Evolutionary conservation across 1,284 basidiomycete species (phyloP).

Genomic region (Fomitopsis palustris): DNA sequence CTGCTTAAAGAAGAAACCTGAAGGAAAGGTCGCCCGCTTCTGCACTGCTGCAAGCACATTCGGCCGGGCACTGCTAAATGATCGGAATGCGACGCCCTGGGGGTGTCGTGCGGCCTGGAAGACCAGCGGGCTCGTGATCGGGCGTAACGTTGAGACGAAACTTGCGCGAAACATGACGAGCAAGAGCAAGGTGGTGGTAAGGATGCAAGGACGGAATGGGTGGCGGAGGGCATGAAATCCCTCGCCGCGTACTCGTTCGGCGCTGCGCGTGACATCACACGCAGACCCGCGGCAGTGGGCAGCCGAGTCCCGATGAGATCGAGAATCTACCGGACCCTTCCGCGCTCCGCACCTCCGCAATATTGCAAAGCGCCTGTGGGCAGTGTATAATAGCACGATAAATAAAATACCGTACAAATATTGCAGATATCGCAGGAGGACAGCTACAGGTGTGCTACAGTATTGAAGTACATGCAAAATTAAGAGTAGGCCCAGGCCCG

Average conservation of each 20-base stretch:
- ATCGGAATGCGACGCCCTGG: constrained; percentile 18
- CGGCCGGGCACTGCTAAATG: constrained; percentile 30
- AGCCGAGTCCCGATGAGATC: not conserved
- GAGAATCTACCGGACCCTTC: not conserved
- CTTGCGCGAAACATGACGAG: constrained; percentile 32
- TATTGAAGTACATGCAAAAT: not conserved
- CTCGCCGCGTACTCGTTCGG: constrained; percentile 4
- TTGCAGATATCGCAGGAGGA: not conserved
- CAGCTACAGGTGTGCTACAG: not conserved
- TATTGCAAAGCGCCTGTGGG: too few species aligned
- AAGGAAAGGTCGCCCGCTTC: constrained; percentile 21
- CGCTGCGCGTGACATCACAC: constrained; percentile 5
- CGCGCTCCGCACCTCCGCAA: not conserved
- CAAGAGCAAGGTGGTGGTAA: not conserved
- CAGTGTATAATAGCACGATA: not conserved
- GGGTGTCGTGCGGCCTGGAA: constrained; percentile 14
- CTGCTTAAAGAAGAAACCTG: constrained; percentile 19
- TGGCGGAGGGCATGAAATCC: not conserved
- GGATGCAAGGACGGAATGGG: not conserved
- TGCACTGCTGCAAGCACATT: constrained; percentile 25
- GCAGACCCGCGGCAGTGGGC: not conserved
- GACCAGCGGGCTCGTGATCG: constrained; percentile 17
- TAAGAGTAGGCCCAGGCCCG: not conserved
- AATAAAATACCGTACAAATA: not conserved
- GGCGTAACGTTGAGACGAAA: constrained; percentile 23